Evolutionary conservation across 345 rosid genomes (phyloP), one percentile per base, ranked within the genome.

Genomic region (Brassica nigra): DNA sequence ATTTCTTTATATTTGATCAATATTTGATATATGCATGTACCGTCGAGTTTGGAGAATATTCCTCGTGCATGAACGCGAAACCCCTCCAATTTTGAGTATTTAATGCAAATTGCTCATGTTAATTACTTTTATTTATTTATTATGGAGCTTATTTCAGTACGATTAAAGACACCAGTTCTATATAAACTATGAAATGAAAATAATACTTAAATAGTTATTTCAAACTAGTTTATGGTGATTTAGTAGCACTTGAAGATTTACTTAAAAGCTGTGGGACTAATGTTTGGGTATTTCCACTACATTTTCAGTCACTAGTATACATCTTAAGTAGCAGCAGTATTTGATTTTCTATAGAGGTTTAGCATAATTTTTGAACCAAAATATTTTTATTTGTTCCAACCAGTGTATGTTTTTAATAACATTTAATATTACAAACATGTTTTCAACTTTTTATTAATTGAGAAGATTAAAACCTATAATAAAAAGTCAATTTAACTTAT

Each of bases 41-140:
- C 49, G 44, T 69, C 10, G 47, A 44, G 62, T 44, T 59, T 68
- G 36, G 15, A 23, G 75, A 62, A 77, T 69, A 69, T 76, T 61
- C 68, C 28, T 34, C 8, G 4, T 18, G 63, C 69, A 49, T 77
- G 61, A 59, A 76, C 5, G n/a, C 20, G 54, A 52, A 49, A 47
- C 23, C 52, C 36, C 27, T 65, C 71, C 62, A 1, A 1, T 47
- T 52, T 31, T 65, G 27, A 54, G 11, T 75, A 52, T 34, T 75
- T 65, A 49, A 9, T 73, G 39, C 59, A 42, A 39, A 39, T 65
- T 34, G 64, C 37, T 34, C 6, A 27, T 75, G 2, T 57, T 14
- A 29, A 2, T 28, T 59, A 2, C 7, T 18, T 27, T 62, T 16
- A 23, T 23, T 23, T 61, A 0, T 47, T 29, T 62, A 3, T 47